Percentiles rank a stretch among this genome's conserved stretches.
phyloP scores from a whole-genome alignment of 2,329 filamentous ascomycete genomes.

The Diaporthe destruens region DNA sequence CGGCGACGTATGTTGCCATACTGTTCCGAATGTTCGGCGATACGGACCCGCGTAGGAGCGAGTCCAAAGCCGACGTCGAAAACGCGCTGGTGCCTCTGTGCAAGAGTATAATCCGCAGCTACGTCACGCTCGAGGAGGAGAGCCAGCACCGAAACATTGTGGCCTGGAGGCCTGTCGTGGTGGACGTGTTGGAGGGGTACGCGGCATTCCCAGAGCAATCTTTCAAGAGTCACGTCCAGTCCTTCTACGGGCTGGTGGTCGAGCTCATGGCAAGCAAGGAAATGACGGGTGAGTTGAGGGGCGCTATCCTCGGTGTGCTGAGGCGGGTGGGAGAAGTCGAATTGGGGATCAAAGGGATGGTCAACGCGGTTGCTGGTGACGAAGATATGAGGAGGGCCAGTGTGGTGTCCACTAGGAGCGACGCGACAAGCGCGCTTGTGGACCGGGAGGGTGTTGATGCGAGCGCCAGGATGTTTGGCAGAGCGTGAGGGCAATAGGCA shows the following conservation, averaged over 20 bases:
- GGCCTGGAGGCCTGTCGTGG: slow-evolving; percentile 96
- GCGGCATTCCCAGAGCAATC: slow-evolving; percentile 83
- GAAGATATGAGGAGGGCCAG: slow-evolving; percentile 56
- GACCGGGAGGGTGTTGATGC: slow-evolving; percentile 49
- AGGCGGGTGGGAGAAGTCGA: slow-evolving; percentile 85
- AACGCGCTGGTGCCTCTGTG: slow-evolving; percentile 93
- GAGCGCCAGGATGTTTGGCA: slow-evolving; percentile 34
- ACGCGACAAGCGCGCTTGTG: slow-evolving; percentile 35
- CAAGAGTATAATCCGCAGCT: slow-evolving; percentile 91
- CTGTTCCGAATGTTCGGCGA: slow-evolving; percentile 98
- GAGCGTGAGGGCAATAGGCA: slow-evolving; percentile 39
- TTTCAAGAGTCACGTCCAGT: slow-evolving; percentile 82
- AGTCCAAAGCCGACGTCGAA: slow-evolving; percentile 86
- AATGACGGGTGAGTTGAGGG: slow-evolving; percentile 81
- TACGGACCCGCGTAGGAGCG: slow-evolving; percentile 82
- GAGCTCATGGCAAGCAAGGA: slow-evolving; percentile 83
- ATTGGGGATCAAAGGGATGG: slow-evolving; percentile 68
- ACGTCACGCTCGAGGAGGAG: slow-evolving; percentile 90
- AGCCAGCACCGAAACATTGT: slow-evolving; percentile 97
- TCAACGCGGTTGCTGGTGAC: slow-evolving; percentile 43
- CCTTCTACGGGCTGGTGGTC: slow-evolving; percentile 88
- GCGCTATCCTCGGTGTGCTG: slow-evolving; percentile 82
- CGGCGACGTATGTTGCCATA: slow-evolving; percentile 95
- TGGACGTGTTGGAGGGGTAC: slow-evolving; percentile 96
- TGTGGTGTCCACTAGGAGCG: slow-evolving; percentile 49